Evolutionary conservation across 495 filamentous ascomycete species (phyloP), one percentile per base, ranked within the genome.

Genomic region (Echria macrotheca): DNA sequence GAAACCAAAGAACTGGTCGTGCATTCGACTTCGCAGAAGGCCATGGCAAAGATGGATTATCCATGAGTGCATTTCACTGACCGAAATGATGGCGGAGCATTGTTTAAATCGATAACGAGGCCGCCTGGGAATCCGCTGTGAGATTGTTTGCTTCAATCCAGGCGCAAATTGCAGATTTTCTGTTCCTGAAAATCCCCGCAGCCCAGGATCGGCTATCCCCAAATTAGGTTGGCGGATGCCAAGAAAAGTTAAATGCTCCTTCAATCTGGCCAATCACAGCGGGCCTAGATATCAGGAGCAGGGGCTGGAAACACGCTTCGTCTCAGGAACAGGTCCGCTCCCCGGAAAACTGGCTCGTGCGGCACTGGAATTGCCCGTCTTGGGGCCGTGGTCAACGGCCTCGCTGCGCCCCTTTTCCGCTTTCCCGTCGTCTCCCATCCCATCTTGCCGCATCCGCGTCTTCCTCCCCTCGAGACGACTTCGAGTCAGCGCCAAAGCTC

Each of bases 401-500:
- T 14, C 21, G n/a, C 31, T 25, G 18, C 44, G 32, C 31, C 54
- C 54, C 54, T 37, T 46, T 53, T 52, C 39, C 14, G n/a, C 29
- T 35, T 28, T 28, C 18, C 15, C 32, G 21, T 36, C 5, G 25
- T 22, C 29, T 19, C 31, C 23, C 29, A 2, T 18, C 31, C 18
- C 29, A 35, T 35, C 44, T 31, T 14, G 31, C 23, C 33, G 21
- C 21, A 7, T n/a, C 19, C 23, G 22, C 45, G 19, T 32, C 26
- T 18, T 28, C 42, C 12, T 38, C 45, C 24, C 45, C 45, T 26
- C 35, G 33, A 19, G 35, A 25, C 46, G 29, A 22, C 44, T 26
- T 44, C 49, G 26, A 50, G 39, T 17, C 28, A 23, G 39, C 26
- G 38, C 32, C 49, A 37, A 51, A 37, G 40, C 21, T 38, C 29